Evolutionary conservation across 352 stramenopile genomes (phyloP), one percentile per base, ranked within the genome.

Genomic region (Pythium dissimile): DNA sequence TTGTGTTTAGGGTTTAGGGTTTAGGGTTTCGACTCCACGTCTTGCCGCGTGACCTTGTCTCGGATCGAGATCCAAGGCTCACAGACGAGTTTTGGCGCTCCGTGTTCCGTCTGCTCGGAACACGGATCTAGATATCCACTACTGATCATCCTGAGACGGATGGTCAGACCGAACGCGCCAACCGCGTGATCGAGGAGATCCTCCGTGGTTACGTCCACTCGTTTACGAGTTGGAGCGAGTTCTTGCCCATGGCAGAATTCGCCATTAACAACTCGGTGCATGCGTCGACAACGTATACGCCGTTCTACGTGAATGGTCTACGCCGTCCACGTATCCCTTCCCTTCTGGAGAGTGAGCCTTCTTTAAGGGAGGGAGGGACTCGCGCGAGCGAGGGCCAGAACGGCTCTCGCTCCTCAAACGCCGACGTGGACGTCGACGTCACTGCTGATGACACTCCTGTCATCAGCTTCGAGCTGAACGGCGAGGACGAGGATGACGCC

Each of bases 231-330:
- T 75, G 64, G 59, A 50, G 37, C 4, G 15, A 37, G 2, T 28
- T 16, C 13, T 30, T 77, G 0, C 46, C 62, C 5, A 42, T 72
- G 13, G 66, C 59, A 30, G 50, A 71, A 31, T 72, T 73, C 35
- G 66, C 50, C 5, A 72, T 73, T 30, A 69, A 66, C 48, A 69
- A 69, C 18, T 47, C 51, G 13, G 59, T 67, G 28, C 57, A 67
- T 27, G 60, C 43, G 11, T 73, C 57, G 11, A 67, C 64, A 2
- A 46, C 52, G 20, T 45, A 43, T 30, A 69, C 53, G 12, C 59
- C 50, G 10, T 66, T 70, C 49, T 63, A 56, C 49, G 32, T 66
- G 13, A 66, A 69, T 44, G 32, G 23, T 1, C 18, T 58, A 1
- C 27, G 55, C 3, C 45, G 63, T 31, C 61, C 55, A n/a, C 50